A percentile compares a stretch with the other conserved stretches of the same genome.
These are phyloP conservation scores for Neonectria neomacrospora DNA, from an alignment of 2,329 filamentous ascomycete species.

Conservation along the genomic window DNA sequence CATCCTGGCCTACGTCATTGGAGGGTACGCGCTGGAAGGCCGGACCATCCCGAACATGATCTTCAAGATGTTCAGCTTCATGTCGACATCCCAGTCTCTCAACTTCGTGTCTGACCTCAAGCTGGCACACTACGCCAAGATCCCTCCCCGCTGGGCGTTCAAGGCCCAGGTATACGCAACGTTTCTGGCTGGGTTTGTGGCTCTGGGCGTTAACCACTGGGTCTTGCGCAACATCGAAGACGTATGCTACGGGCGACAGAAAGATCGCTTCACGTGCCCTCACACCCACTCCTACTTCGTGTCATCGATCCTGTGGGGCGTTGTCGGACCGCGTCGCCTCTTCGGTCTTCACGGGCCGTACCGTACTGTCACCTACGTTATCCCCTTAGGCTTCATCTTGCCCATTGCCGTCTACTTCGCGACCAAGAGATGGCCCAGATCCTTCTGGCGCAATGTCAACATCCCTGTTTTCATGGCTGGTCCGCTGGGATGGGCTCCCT, in stretches of 20 bases:
- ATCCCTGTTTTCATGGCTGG: slow-evolving; percentile 39
- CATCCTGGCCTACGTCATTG: slow-evolving; percentile 73
- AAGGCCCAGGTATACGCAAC: slow-evolving; percentile 65
- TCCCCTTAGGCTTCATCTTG: slow-evolving; percentile 35
- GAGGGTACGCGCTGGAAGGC: slow-evolving; percentile 74
- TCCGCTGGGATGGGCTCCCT: slow-evolving; percentile 42
- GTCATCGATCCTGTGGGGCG: slow-evolving; percentile 73
- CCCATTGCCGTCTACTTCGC: slow-evolving; percentile 34
- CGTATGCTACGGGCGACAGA: slow-evolving; percentile 63
- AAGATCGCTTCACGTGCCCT: slow-evolving; percentile 63
- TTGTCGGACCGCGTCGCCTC: slow-evolving; percentile 73
- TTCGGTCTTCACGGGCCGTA: slow-evolving; percentile 54
- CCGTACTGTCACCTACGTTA: slow-evolving; percentile 31
- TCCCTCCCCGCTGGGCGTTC: slow-evolving; percentile 65
- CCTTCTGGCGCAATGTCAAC: slow-evolving; percentile 40
- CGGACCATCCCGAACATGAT: slow-evolving; percentile 75
- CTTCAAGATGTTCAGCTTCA: slow-evolving; percentile 75
- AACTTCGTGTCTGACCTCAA: slow-evolving; percentile 70
- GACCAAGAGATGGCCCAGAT: slow-evolving; percentile 34
- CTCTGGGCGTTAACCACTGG: slow-evolving; percentile 71
- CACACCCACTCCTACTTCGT: slow-evolving; percentile 66
- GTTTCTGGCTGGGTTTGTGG: slow-evolving; percentile 63
- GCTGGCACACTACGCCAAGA: slow-evolving; percentile 71
- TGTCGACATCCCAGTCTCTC: slow-evolving; percentile 69
- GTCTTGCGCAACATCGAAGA: slow-evolving; percentile 64